Conservation (phyloP, 2,329 filamentous ascomycete species). For the Arthrobotrys sinensis region DNA sequence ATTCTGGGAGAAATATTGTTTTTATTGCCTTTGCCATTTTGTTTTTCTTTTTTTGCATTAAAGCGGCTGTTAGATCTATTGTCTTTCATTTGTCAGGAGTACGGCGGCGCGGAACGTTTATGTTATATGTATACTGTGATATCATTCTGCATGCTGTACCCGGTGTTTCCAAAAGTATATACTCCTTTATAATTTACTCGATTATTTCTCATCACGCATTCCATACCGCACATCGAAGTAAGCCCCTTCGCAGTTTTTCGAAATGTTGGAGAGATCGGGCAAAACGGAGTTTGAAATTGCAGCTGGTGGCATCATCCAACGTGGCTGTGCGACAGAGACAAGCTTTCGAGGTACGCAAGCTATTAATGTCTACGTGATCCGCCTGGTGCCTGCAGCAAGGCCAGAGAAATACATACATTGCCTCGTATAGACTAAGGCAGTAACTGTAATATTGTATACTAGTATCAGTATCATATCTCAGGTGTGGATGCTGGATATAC, state of each 20-base stretch:
- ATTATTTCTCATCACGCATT: conserved; percentile 11
- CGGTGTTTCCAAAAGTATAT: not conserved
- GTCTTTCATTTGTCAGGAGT: conserved; percentile 25
- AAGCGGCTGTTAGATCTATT: not conserved
- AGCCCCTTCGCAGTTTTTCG: conserved; percentile 2
- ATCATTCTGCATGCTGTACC: conserved; percentile 10
- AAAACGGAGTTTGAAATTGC: conserved; percentile 14
- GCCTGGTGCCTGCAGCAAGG: conserved; percentile 35
- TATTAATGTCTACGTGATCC: conserved; percentile 41
- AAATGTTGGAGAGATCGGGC: conserved; percentile 9
- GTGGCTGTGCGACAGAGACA: conserved; percentile 56
- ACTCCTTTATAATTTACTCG: not conserved
- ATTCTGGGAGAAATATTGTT: not conserved
- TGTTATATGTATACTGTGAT: conserved; percentile 5
- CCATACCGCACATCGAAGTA: not conserved
- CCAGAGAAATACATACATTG: not conserved
- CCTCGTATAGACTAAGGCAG: not conserved
- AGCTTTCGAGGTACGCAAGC: conserved; percentile 52
- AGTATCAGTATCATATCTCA: too few species aligned
- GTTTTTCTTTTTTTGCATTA: conserved; percentile 6
- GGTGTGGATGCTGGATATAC: conserved; percentile 24
- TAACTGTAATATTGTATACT: too few species aligned
- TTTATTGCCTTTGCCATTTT: not conserved
- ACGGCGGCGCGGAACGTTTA: conserved; percentile 11
- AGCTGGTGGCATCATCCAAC: conserved; percentile 40